Base-by-base conservation (phyloP, 805 yeast species). In the Tetrapisispora phaffii region DNA sequence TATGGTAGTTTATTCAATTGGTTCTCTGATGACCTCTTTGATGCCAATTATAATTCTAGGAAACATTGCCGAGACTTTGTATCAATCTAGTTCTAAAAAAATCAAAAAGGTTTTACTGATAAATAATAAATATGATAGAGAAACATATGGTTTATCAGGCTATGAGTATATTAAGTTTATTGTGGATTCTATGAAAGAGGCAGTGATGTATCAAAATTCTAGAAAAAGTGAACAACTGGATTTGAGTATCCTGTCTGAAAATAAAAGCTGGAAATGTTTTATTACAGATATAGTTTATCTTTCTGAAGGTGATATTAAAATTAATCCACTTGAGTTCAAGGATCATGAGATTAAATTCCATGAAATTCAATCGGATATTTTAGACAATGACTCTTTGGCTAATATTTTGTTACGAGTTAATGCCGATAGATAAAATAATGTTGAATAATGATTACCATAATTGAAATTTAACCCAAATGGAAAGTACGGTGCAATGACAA, bases 21-120 rank as follows among this genome's bases (percentile, higher is more conserved):
- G 97, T 1, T 84, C 95, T 1, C 67, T 89, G 32, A 84, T 85
- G 82, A 89, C 97, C 0, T 85, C 95, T 42, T 77, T 84, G 7
- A 66, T 87, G 2, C 97, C 97, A 0, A 79, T 87, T 0, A 65
- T 87, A 7, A 74, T 86, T 8, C 66, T 86, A 3, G 77, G 77
- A 42, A 95, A 94, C 2, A 74, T 85, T 22, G 89, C 89, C 0
- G 72, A 72, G 31, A 80, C 87, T 0, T 73, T 85, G 19, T 47
- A 42, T 32, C 26, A 17, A 12, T 54, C 22, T 47, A 48, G 24
- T 45, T 52, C 13, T 52, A 51, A 10, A 26, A 13, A 38, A 22
- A 55, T 58, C 2, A 58, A 65, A 44, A 79, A 80, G 55, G 70
- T 88, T 6, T 59, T 88, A 15, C 60, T 89, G 10, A 62, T 88